These are phyloP conservation scores for Takakia lepidozioides DNA, from an alignment of 225 moss, liverwort and hornwort genomes.

Conservation along the genomic window DNA sequence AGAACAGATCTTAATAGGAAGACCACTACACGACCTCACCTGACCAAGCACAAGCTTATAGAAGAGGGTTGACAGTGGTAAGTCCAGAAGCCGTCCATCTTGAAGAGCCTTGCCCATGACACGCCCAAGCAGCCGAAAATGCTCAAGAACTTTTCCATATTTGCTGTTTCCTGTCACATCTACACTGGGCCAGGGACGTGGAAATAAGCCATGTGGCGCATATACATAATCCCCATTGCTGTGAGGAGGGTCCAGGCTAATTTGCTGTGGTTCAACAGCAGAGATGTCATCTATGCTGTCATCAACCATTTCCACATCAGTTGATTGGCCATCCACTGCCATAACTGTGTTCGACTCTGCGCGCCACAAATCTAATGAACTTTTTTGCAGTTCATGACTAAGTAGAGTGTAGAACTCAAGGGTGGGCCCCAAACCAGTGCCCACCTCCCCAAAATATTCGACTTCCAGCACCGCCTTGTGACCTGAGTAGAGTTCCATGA, in stretches of 20 bases:
- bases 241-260: constrained; percentile 18
- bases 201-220: constrained; percentile 80
- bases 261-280: constrained; percentile 18
- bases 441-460: constrained; percentile 99
- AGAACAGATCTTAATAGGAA: background rate
- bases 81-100: constrained; percentile 84
- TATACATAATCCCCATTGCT: constrained; percentile 61
- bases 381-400: constrained; percentile 88
- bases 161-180: constrained; percentile 46
- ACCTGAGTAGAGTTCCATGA: constrained; percentile 95
- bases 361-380: constrained; percentile 75
- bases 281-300: constrained; percentile 29
- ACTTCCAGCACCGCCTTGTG: constrained; percentile 98
- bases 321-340: constrained; percentile 16
- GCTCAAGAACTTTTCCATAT: constrained; percentile 64
- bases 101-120: constrained; percentile 96
- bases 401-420: constrained; percentile 96
- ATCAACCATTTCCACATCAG: constrained; percentile 51
- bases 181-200: constrained; percentile 74
- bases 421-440: constrained; percentile 94
- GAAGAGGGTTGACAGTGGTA: constrained; percentile 70
- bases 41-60: constrained; percentile 95
- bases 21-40: constrained; percentile 28
- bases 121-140: constrained; percentile 85
- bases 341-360: constrained; percentile 41